These are phyloP conservation scores for Lippia alba DNA, from an alignment of 305 asterid species.

Conservation along the genomic window DNA sequence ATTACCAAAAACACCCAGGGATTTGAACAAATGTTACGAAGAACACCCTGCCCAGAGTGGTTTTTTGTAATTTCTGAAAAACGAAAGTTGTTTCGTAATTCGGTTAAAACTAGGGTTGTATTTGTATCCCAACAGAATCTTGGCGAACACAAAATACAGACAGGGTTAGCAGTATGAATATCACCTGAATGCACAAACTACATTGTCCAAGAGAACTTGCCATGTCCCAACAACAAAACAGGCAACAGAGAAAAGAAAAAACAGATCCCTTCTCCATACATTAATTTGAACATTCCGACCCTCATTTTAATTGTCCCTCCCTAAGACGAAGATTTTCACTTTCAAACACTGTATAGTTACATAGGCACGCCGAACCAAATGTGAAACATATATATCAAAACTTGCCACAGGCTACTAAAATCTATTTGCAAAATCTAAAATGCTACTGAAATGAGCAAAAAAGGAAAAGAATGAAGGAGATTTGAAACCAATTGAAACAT, in stretches of 20 bases:
- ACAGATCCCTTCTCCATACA: conserved; percentile 36
- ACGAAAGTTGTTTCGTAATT: too few species aligned
- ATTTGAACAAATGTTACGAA: too few species aligned
- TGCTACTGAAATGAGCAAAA: too few species aligned
- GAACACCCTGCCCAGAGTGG: too few species aligned
- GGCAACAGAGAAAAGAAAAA: conserved; percentile 27
- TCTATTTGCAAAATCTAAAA: neutral
- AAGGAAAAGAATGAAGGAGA: neutral
- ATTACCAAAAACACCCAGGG: too few species aligned
- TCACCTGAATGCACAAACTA: conserved; percentile 41
- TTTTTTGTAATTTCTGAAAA: too few species aligned
- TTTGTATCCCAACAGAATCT: neutral
- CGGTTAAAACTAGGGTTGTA: too few species aligned
- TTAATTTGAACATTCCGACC: too few species aligned
- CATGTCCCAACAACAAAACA: conserved; percentile 28
- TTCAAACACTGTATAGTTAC: too few species aligned
- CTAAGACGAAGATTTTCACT: too few species aligned
- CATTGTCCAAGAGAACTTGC: conserved; percentile 30
- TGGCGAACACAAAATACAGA: conserved; percentile 22
- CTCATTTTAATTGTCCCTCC: too few species aligned
- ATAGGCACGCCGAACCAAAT: neutral
- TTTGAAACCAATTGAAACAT: neutral
- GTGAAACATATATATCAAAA: neutral
- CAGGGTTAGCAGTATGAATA: conserved; percentile 36
- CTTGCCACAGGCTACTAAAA: neutral